Percentiles rank a stretch among this genome's conserved stretches.
Conservation (phyloP, 768 basidiomycete species). For the Hemileccinum impolitum region DNA sequence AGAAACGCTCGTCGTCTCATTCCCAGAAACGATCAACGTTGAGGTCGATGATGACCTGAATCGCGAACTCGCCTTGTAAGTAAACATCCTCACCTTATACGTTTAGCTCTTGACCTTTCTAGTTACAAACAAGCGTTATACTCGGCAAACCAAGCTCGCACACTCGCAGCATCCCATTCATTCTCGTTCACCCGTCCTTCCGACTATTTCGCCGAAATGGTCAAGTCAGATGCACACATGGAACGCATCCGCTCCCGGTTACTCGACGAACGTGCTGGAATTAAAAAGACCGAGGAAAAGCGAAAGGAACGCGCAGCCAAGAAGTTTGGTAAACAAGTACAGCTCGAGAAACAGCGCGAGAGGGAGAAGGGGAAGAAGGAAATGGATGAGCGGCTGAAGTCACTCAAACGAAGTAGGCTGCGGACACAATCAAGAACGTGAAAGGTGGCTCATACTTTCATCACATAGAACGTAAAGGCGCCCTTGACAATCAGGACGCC, state of each 20-base stretch:
- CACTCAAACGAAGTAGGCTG: constrained; percentile 79
- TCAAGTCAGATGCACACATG: constrained; percentile 97
- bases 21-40: constrained; percentile 68
- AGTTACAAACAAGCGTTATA: constrained; percentile 97
- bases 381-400: constrained; percentile 81
- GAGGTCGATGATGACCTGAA: constrained; percentile 88
- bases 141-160: constrained; percentile 68
- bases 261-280: constrained; percentile 81
- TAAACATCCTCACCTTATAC: not conserved
- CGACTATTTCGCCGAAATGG: constrained; percentile 99
- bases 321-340: constrained; percentile 98
- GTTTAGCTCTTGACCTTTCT: not conserved
- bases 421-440: not conserved
- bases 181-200: constrained; percentile 87
- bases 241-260: constrained; percentile 89
- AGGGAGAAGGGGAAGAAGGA: constrained; percentile 88
- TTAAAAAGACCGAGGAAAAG: constrained; percentile 91
- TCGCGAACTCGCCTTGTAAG: constrained; percentile 94
- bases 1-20: constrained; percentile 71
- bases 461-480: constrained; percentile 74
- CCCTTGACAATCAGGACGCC: constrained; percentile 59
- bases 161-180: constrained; percentile 73
- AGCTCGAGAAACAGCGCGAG: constrained; percentile 91
- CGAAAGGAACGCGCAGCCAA: constrained; percentile 90
- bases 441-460: constrained; percentile 1